Evolutionary conservation across 139 green algal genomes (phyloP).

Genomic region (Mychonastes homosphaera): DNA sequence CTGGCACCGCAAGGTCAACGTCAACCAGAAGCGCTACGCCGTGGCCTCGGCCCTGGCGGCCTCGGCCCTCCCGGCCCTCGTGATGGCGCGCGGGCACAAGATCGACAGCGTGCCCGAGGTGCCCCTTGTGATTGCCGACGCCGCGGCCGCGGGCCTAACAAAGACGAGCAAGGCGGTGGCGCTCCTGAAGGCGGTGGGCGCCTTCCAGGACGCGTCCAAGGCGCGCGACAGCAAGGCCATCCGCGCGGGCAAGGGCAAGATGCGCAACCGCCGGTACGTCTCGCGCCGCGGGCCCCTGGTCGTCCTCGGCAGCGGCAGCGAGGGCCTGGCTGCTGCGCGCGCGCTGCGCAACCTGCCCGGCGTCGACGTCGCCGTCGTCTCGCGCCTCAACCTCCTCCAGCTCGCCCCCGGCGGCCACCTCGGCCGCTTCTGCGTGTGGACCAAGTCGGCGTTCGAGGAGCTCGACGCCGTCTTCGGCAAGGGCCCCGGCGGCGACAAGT

Average conservation of each 20-base stretch:
- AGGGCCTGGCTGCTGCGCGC: slow-evolving; percentile 82
- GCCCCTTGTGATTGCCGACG: slow-evolving; percentile 87
- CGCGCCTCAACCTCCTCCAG: slow-evolving; percentile 92
- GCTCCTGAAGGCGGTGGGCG: slow-evolving; percentile 78
- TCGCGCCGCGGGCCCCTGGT: slow-evolving; percentile 90
- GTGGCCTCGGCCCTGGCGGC: slow-evolving; percentile 90
- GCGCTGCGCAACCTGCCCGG: slow-evolving; percentile 87
- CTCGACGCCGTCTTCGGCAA: slow-evolving; percentile 83
- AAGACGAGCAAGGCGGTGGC: slow-evolving; percentile 90
- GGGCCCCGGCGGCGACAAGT: neutral
- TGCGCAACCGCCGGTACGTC: slow-evolving; percentile 92
- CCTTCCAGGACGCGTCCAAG: slow-evolving; percentile 82
- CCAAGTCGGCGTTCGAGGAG: slow-evolving; percentile 86
- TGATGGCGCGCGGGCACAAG: slow-evolving; percentile 91
- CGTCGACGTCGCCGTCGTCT: slow-evolving; percentile 81
- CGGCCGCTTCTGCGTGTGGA: slow-evolving; percentile 97
- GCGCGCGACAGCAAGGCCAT: slow-evolving; percentile 69
- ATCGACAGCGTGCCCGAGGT: slow-evolving; percentile 93
- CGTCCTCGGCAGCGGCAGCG: slow-evolving; percentile 75
- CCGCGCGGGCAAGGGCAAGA: slow-evolving; percentile 68
- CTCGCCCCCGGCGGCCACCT: slow-evolving; percentile 95
- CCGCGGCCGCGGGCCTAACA: slow-evolving; percentile 63
- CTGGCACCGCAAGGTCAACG: slow-evolving; percentile 98
- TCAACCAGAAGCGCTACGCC: slow-evolving; percentile 95
- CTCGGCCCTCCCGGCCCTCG: slow-evolving; percentile 84